Base-by-base conservation (phyloP, 2,329 filamentous ascomycete species). In the Neospermospora avenae region DNA sequence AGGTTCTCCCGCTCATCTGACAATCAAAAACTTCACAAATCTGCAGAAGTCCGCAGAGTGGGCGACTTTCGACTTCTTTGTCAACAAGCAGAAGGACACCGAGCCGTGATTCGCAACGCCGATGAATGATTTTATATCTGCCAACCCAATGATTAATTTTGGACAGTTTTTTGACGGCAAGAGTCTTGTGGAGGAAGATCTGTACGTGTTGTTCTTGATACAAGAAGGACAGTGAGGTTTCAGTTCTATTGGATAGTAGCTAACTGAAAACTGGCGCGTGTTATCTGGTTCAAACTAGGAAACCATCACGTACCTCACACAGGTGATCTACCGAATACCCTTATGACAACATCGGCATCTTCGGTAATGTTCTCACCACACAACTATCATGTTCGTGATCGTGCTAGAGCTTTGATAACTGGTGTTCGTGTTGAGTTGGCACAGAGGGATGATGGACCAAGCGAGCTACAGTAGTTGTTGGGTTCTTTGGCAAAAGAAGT, bases 231-330 rank as follows among this genome's bases (percentile, higher is more conserved):
- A 31, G 5, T 31, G 10, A 31, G 28, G 5, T 31, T 10, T 5
- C 28, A 31, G 28, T 5, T n/a, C n/a, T n/a, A n/a, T n/a, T n/a
- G n/a, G n/a, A n/a, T n/a, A n/a, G n/a, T n/a, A n/a, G n/a, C n/a
- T n/a, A n/a, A n/a, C n/a, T n/a, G n/a, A n/a, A n/a, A n/a, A n/a
- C n/a, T n/a, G n/a, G n/a, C n/a, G n/a, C n/a, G n/a, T 11, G 80
- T 83, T 2, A 56, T 84, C 13, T 84, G 78, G 76, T 75, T 84
- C 60, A 84, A 81, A 59, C 66, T 81, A 7, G 82, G 82, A 16
- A 84, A 81, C 78, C 81, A 85, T 65, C 82, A 85, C 67, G 71
- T 83, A n/a, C 79, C 82, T 10, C 77, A 81, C 65, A 79, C 80
- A 1, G 77, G 76, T 20, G 80, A 82, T 64, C 68, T 84, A 13